Conservation (phyloP, 179 eudicot species). For the Heliamphora pulchella region DNA sequence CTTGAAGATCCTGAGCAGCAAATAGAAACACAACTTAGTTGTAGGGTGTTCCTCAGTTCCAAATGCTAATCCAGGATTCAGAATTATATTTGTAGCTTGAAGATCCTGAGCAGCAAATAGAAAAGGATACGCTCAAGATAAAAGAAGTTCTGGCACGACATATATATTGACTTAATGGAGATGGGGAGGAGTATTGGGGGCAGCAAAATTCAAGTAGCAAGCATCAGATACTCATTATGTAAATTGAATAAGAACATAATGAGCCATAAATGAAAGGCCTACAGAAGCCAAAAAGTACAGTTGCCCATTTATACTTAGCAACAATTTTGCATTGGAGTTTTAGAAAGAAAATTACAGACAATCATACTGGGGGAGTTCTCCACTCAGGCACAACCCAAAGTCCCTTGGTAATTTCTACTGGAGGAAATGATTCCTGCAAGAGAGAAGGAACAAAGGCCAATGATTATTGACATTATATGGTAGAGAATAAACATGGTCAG, state of each 20-base stretch:
- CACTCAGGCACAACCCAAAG: conserved; percentile 97
- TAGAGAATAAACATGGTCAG: background rate
- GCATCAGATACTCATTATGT: background rate
- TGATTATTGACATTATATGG: conserved; percentile 1
- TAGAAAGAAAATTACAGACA: conserved; percentile 14
- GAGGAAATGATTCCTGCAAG: conserved; percentile 82
- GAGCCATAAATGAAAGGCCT: background rate
- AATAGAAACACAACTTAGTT: conserved; percentile 71
- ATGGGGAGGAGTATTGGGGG: background rate
- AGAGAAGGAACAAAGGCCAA: background rate
- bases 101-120: conserved; percentile 42
- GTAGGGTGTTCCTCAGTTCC: conserved; percentile 99
- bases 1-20: conserved; percentile 69
- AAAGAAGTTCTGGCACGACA: conserved; percentile 10
- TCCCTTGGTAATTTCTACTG: conserved; percentile 72
- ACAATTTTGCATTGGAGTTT: background rate
- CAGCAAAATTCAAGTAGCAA: conserved; percentile 4
- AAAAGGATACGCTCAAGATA: background rate
- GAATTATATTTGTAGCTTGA: conserved; percentile 61
- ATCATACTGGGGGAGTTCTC: conserved; percentile 74
- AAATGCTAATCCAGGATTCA: conserved; percentile 88
- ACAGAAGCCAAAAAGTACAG: background rate
- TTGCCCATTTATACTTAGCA: background rate
- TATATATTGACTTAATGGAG: background rate
- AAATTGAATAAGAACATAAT: background rate